Percentiles rank a stretch among this genome's conserved stretches.
These are phyloP conservation scores for Rhynchosporium agropyri DNA, from an alignment of 2,329 filamentous ascomycete species.

Conservation along the genomic window DNA sequence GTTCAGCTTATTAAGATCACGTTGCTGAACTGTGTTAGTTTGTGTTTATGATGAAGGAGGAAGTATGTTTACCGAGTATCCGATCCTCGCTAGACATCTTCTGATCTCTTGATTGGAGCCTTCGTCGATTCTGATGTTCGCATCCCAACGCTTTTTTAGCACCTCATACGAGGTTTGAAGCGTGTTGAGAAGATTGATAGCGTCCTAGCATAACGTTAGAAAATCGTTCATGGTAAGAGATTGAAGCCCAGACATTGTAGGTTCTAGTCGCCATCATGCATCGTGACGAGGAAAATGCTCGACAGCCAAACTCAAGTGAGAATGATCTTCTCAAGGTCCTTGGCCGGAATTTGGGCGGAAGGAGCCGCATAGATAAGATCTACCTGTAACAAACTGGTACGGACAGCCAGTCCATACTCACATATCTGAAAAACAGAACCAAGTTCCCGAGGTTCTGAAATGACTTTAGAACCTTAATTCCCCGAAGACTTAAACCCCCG, in stretches of 20 bases:
- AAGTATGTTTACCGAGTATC: constrained; percentile 60
- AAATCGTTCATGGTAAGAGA: neutral
- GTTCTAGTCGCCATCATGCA: constrained; percentile 24
- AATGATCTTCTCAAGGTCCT: neutral
- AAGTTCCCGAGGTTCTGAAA: neutral
- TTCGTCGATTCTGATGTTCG: constrained; percentile 70
- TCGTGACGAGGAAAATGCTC: neutral
- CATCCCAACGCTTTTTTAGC: constrained; percentile 76
- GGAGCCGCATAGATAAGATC: constrained; percentile 1
- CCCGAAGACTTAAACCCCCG: neutral
- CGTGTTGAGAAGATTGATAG: constrained; percentile 82
- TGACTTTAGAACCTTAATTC: too few species aligned
- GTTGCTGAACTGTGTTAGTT: constrained; percentile 25
- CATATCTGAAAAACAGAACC: neutral
- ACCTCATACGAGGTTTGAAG: constrained; percentile 86
- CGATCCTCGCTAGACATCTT: constrained; percentile 74
- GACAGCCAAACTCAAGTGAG: neutral
- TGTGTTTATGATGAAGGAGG: neutral
- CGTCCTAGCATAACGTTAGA: constrained; percentile 62
- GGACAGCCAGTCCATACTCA: neutral
- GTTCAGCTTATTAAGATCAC: constrained; percentile 58
- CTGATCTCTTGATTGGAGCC: constrained; percentile 77
- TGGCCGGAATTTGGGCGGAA: too few species aligned
- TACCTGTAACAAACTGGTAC: neutral
- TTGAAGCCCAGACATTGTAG: constrained; percentile 26